Evolutionary conservation across 129 eudicot species (phyloP).

Genomic region (Ambrosia artemisiifolia): DNA sequence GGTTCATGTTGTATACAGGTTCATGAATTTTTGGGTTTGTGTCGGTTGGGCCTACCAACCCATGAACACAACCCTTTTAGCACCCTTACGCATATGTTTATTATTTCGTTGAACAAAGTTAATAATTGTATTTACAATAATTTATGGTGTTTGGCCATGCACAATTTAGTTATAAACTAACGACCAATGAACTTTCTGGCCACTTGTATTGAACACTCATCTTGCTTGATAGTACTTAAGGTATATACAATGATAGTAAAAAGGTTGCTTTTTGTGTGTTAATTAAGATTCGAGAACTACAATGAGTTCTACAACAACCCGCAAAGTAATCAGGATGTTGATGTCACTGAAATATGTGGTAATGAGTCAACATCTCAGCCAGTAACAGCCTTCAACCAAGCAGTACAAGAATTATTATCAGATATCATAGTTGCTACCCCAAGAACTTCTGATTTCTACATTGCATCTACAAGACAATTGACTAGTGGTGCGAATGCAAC

Average conservation of each 20-base stretch:
- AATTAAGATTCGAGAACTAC: constrained; percentile 56
- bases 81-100: background rate
- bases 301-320: constrained; percentile 12
- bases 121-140: background rate
- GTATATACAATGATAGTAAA: background rate
- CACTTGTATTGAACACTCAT: background rate
- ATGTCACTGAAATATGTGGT: constrained; percentile 49
- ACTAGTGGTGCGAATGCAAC: constrained; percentile 26
- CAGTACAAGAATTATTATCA: constrained; percentile 30
- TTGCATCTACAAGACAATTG: constrained; percentile 41
- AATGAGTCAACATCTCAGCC: constrained; percentile 47
- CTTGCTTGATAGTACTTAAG: background rate
- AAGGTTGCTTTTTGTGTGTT: background rate
- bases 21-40: background rate
- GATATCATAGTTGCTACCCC: constrained; percentile 60
- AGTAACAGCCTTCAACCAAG: constrained; percentile 28
- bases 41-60: background rate
- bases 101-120: background rate
- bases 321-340: constrained; percentile 30
- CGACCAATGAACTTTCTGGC: background rate
- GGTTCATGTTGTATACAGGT: background rate
- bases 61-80: background rate
- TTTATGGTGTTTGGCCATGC: background rate
- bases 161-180: background rate
- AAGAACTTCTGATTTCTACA: constrained; percentile 44